Base-by-base conservation (phyloP, 345 rosid genomes). In the Corymbia maculata region DNA sequence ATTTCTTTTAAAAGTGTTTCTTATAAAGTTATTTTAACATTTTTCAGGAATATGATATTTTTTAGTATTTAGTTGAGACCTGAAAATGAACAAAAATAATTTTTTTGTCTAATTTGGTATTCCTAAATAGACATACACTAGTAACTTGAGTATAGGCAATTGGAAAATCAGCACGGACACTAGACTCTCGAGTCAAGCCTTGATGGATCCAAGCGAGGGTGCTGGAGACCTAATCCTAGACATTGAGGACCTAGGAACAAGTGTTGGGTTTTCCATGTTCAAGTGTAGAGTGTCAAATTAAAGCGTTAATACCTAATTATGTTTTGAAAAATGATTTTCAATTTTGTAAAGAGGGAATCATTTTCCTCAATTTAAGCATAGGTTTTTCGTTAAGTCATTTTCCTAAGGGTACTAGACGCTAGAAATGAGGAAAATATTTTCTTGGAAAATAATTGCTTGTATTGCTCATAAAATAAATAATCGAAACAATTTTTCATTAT, bases 161-260 rank as follows among this genome's bases (percentile, higher is more conserved):
- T 53, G 8, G 57, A 17, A 9, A 19, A 53, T 17, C 0, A 1
- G 17, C 0, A 19, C 0, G 22, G 9, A 22, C 57, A 53, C 7
- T 53, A 53, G 19, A 53, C 9, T 53, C 24, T 7, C 8, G 22
- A 28, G 28, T 55, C 2, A 4, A 8, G 61, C 61, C 61, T 55
- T 21, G 12, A 22, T 55, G 10, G 12, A 55, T 28, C 1, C 13
- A 2, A 55, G 28, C 0, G 0, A 8, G 12, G 28, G 28, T 0
- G 5, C 28, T 9, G 0, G 28, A 55, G 61, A 55, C 28, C 61
- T 55, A 21, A 28, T 55, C 28, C 13, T 22, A 0, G 61, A 55
- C 22, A 26, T 11, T 1, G 8, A 55, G 28, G 61, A 55, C 28
- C 12, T 55, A 21, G 8, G 61, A 55, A 26, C 22, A 2, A 1